Base-by-base conservation (phyloP, 192 early-diverging fungal species). In the Rhizophagus sp. region DNA sequence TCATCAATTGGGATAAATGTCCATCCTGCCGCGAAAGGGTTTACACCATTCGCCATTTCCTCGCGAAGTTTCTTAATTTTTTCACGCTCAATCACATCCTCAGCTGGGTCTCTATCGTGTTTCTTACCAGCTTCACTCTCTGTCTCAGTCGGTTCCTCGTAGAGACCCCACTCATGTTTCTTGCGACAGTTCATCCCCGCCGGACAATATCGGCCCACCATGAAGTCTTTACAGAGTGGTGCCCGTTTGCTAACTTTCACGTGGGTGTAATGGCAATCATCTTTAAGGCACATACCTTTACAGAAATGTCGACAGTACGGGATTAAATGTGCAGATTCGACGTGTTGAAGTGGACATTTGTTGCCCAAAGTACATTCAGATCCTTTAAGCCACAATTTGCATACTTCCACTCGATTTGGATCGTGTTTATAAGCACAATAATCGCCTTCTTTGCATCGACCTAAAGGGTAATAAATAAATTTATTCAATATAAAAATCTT, bases 221-320 rank as follows among this genome's bases (percentile, higher is more conserved):
- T 39, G 62, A 76, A 76, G 39, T 24, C 19, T 64, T 64, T 34
- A n/a, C 75, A 76, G 9, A 17, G 15, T 22, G 22, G 27, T 25
- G 75, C 75, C n/a, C 39, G 33, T 41, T 34, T 62, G 17, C 25
- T 61, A 17, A 76, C 75, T 15, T 64, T 57, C 17, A 76, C 75
- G 66, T 76, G 75, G 9, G 75, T 76, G n/a, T 76, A 76, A 10
- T 33, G 75, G 27, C 75, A 76, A 25, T 44, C 47, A 24, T 41
- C 39, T 24, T 65, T 62, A 24, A 44, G 19, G 75, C 75, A 76
- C 27, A 64, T 24, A 15, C 62, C 61, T 64, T 61, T 25, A 30
- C 30, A 24, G 27, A 76, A 76, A 22, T 76, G 75, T 36, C 41
- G 27, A 49, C 75, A 76, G 34, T 76, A 30, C 10, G 75, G 75